Evolutionary conservation across 495 filamentous ascomycete species (phyloP).

Genomic region (Trichoderma parareesei): DNA sequence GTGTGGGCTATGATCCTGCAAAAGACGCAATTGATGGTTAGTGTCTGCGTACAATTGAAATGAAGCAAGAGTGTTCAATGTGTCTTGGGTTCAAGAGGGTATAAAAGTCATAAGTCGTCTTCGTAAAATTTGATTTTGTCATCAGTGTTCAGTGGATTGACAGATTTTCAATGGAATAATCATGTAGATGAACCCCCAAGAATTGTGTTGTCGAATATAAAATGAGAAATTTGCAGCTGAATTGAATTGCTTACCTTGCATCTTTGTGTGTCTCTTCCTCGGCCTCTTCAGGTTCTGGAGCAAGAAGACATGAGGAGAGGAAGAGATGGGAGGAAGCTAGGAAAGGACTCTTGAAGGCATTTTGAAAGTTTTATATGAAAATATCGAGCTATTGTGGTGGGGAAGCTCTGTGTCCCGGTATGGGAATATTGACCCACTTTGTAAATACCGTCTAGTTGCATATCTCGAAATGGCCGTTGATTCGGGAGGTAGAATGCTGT

Average conservation of each 20-base stretch:
- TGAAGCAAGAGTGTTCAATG: not conserved
- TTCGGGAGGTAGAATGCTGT: no score
- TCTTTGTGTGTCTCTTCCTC: not conserved
- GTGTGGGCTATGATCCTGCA: constrained; percentile 16
- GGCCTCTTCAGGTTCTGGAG: not conserved
- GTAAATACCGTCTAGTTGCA: not conserved
- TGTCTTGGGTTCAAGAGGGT: constrained; percentile 8
- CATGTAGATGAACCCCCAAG: constrained; percentile 17
- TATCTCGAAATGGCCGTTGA: not conserved
- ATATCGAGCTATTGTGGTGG: not conserved
- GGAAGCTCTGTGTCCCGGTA: not conserved
- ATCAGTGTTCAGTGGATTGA: constrained; percentile 38
- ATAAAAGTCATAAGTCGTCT: constrained; percentile 21
- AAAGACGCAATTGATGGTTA: not conserved
- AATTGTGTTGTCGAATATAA: not conserved
- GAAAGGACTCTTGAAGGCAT: not conserved
- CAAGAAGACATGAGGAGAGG: not conserved
- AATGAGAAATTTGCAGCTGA: not conserved
- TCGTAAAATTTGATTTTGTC: constrained; percentile 17
- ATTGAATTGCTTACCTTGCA: constrained; percentile 5
- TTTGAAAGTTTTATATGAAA: not conserved
- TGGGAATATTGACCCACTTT: not conserved
- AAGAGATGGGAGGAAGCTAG: not conserved
- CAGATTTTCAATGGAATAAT: constrained; percentile 34
- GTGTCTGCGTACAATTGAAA: not conserved